Base-by-base conservation (phyloP, 164 flowering plant species). In the Chimonanthus praecox region DNA sequence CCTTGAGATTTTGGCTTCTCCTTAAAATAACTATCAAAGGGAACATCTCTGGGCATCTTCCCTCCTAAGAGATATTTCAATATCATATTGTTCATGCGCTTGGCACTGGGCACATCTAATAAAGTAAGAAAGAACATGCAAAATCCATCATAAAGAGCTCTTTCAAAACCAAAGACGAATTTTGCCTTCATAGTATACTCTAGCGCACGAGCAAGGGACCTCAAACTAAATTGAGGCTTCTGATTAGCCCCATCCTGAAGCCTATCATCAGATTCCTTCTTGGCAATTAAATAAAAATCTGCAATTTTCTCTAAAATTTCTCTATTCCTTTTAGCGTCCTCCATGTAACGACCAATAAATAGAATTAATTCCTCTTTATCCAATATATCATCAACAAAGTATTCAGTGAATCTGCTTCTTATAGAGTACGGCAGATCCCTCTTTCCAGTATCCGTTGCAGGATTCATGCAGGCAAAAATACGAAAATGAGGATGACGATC, bases 381-480 rank as follows among this genome's bases (percentile, higher is more conserved):
- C 80, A 90, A 78, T 65, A 88, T 79, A 81, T 96, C 99, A 82
- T 96, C 98, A 74, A 96, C 97, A 85, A 85, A 92, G 77, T 84
- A 89, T 75, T 93, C 97, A 7, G 99, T 89, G 80, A 96, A 96
- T 82, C 97, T 88, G 77, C 92, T 85, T 65, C 97, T 79, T 43
- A 96, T 65, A 47, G 94, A 82, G 70, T 80, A 79, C 1, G 97
- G 94, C 77, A 96, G 78, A 72, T 96, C 97, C 58, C 92, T 80
- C 84, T 96, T 96, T 65, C 99, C 98, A 75, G 97, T 94, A 89
- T 96, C 99, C 66, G 94, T 96, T 68, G 99, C 99, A 74, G 99
- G 99, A 85, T 96, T 96, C 99, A 96, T 96, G 78, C 99, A 93
- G 4, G 97, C 97, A 87, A 96, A 96, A 69, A 96, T 70, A 47